A percentile compares a stretch with the other conserved stretches of the same genome.
phyloP scores from a whole-genome alignment of 495 filamentous ascomycete genomes.

The Acidomyces sp. region DNA sequence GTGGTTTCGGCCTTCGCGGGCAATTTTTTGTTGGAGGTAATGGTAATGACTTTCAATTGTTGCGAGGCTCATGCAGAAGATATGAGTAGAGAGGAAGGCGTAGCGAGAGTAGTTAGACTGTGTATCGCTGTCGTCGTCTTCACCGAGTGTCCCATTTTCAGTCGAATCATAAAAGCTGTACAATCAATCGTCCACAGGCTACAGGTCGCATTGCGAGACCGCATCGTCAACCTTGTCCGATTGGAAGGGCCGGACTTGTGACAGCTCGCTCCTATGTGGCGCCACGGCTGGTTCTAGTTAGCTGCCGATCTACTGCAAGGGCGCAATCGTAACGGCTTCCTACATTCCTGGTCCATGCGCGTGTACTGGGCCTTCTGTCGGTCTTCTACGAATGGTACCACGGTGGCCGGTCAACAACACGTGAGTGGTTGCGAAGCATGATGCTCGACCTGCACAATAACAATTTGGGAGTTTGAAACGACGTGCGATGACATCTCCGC shows the following conservation, averaged over 20 bases:
- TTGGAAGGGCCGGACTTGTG: too few relatives aligned
- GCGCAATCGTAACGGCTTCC: neutral
- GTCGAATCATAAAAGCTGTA: too few relatives aligned
- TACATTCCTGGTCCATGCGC: neutral
- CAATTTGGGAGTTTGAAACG: neutral
- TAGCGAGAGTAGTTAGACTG: neutral
- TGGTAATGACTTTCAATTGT: conserved; percentile 5
- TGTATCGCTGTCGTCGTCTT: conserved; percentile 1
- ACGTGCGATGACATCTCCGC: neutral
- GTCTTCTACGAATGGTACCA: neutral
- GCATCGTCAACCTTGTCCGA: too few relatives aligned
- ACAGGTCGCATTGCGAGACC: too few relatives aligned
- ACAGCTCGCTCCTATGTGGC: too few relatives aligned
- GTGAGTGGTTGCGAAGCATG: too few relatives aligned
- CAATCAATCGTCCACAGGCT: too few relatives aligned
- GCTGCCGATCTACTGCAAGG: neutral
- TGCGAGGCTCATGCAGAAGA: neutral
- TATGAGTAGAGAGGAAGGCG: neutral
- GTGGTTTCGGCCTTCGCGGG: conserved; percentile 8
- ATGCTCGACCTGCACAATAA: too few relatives aligned
- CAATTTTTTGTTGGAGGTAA: conserved; percentile 4
- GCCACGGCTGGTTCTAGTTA: too few relatives aligned
- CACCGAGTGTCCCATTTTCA: neutral
- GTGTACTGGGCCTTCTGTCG: neutral
- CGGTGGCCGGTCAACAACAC: too few relatives aligned